phyloP scores from a whole-genome alignment of 306 rosid species.

The Malus asiatica region DNA sequence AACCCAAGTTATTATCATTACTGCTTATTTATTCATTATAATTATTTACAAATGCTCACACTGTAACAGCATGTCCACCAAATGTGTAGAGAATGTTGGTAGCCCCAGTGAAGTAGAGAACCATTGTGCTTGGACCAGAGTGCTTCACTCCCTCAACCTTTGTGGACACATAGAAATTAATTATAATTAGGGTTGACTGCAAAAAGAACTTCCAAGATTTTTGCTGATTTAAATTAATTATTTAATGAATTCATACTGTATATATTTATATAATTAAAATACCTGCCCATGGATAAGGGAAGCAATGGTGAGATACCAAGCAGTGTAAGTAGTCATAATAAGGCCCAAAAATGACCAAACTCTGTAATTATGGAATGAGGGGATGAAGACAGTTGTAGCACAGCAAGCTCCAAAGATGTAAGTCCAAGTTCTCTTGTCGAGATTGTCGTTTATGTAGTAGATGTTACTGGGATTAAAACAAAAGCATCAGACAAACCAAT shows the following conservation, averaged over 20 bases:
- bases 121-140: constrained; percentile 83
- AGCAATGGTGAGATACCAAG: constrained; percentile 96
- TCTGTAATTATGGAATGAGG: constrained; percentile 95
- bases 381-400: constrained; percentile 92
- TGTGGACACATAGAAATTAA: background rate
- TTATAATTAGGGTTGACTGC: background rate
- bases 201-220: background rate
- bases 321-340: constrained; percentile 85
- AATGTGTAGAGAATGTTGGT: constrained; percentile 97
- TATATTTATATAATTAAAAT: background rate
- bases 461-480: constrained; percentile 53
- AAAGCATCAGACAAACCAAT: background rate
- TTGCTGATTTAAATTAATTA: background rate
- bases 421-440: constrained; percentile 99
- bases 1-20: background rate
- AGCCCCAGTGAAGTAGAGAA: constrained; percentile 94
- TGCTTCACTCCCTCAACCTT: constrained; percentile 92
- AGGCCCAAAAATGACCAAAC: constrained; percentile 95
- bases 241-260: too few relatives aligned
- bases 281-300: constrained; percentile 90
- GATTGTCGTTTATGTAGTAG: constrained; percentile 93
- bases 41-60: constrained; percentile 34
- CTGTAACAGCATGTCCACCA: constrained; percentile 99
- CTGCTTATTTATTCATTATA: too few relatives aligned
- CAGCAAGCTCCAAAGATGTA: constrained; percentile 97